These are phyloP conservation scores for Pezicula carpinea DNA, from an alignment of 2,329 filamentous ascomycete species.

Conservation along the genomic window DNA sequence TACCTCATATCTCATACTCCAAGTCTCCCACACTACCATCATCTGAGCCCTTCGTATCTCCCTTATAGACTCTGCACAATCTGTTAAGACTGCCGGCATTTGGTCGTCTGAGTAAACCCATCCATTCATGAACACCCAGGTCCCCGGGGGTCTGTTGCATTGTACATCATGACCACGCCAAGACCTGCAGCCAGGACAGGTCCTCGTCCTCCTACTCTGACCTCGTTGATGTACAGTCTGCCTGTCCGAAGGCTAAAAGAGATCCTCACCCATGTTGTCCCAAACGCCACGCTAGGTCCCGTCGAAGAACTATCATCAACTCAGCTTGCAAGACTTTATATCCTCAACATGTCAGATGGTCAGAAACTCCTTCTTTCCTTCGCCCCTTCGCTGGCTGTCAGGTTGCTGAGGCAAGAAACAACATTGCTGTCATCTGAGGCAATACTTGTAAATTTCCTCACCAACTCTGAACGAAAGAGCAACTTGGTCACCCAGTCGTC, in stretches of 20 bases:
- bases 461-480: conserved; percentile 7
- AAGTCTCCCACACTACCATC: too few species aligned
- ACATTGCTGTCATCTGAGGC: conserved; percentile 26
- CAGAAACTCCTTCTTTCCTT: conserved; percentile 23
- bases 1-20: too few species aligned
- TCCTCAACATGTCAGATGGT: conserved; percentile 26
- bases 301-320: conserved; percentile 26
- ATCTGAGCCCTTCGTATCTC: too few species aligned
- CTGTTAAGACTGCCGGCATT: too few species aligned
- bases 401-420: conserved; percentile 27
- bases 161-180: not conserved
- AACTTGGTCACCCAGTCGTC: not conserved
- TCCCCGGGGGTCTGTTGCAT: not conserved
- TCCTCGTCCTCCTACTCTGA: conserved; percentile 17
- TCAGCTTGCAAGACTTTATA: conserved; percentile 27
- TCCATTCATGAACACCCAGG: not conserved
- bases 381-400: conserved; percentile 21
- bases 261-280: conserved; percentile 22
- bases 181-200: conserved; percentile 17
- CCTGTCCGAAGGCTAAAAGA: conserved; percentile 26
- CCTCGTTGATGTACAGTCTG: conserved; percentile 26
- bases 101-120: too few species aligned
- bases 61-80: too few species aligned
- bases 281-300: conserved; percentile 20
- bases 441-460: conserved; percentile 22